These are phyloP conservation scores for Lactifluus pinguis DNA, from an alignment of 768 basidiomycete species.

Conservation along the genomic window DNA sequence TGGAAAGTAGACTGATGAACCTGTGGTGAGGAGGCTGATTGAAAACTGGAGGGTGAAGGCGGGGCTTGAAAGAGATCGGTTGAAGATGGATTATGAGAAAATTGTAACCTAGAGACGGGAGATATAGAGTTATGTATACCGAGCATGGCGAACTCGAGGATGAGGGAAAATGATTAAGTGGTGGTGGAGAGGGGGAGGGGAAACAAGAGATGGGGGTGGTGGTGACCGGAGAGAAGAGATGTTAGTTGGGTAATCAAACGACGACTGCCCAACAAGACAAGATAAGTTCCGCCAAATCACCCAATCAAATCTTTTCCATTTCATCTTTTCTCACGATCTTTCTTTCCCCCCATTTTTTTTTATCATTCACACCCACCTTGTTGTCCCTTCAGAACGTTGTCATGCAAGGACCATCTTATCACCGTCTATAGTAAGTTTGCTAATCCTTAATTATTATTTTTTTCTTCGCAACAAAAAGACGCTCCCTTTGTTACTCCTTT, in stretches of 20 bases:
- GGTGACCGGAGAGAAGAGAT: slow-evolving; percentile 12
- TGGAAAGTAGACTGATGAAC: slow-evolving; percentile 2
- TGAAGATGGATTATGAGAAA: slow-evolving; percentile 14
- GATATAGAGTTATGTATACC: slow-evolving; percentile 16
- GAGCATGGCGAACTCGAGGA: slow-evolving; percentile 7
- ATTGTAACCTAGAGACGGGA: slow-evolving; percentile 17
- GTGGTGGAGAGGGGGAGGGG: neutral
- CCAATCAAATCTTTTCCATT: slow-evolving; percentile 13
- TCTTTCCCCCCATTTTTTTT: neutral
- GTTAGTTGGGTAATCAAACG: slow-evolving; percentile 12
- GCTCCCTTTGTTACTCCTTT: slow-evolving; percentile 14
- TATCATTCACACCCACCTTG: neutral
- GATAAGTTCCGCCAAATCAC: slow-evolving; percentile 8
- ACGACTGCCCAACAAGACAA: neutral
- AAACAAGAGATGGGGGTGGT: neutral
- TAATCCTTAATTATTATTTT: neutral
- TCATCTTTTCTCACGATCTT: slow-evolving; percentile 8
- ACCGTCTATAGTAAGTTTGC: neutral
- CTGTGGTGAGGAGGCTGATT: slow-evolving; percentile 13
- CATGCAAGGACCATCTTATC: slow-evolving; percentile 1
- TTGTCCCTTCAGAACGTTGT: neutral
- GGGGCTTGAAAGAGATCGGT: slow-evolving; percentile 16
- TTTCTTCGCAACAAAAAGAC: neutral
- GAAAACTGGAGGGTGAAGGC: slow-evolving; percentile 11
- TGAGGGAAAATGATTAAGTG: neutral